A percentile compares a stretch with the other conserved stretches of the same genome.
Evolutionary conservation across 257 asterid genomes (phyloP).

Genomic region (Linaria vulgaris): DNA sequence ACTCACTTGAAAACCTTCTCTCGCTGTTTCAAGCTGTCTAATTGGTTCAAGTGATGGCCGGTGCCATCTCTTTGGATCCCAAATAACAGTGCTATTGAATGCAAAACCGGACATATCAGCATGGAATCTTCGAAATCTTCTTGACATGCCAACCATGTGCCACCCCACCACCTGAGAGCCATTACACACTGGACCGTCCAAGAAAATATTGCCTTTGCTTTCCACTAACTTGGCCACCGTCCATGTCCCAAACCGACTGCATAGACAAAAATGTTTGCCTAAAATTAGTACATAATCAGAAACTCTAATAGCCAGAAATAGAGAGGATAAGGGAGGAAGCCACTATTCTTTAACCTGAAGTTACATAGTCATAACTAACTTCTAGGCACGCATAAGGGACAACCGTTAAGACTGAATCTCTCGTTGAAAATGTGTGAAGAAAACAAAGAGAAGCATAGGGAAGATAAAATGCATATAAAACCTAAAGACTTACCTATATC

Average conservation of each 20-base stretch:
- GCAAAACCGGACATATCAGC: slow-evolving; percentile 71
- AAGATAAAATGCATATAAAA: not conserved
- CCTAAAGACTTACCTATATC: not conserved
- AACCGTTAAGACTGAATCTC: slow-evolving; percentile 8
- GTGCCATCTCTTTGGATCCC: slow-evolving; percentile 81
- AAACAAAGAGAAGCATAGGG: not conserved
- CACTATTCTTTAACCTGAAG: not conserved
- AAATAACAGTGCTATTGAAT: slow-evolving; percentile 68
- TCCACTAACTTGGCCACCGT: slow-evolving; percentile 52
- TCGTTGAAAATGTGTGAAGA: slow-evolving; percentile 6
- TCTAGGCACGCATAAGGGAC: not conserved
- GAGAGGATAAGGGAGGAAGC: not conserved
- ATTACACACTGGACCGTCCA: slow-evolving; percentile 78
- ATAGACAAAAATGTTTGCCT: slow-evolving; percentile 24
- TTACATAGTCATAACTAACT: slow-evolving; percentile 1
- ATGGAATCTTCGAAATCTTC: slow-evolving; percentile 49
- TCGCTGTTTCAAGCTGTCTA: slow-evolving; percentile 48
- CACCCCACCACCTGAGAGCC: slow-evolving; percentile 70
- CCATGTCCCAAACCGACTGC: slow-evolving; percentile 81
- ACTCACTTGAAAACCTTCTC: slow-evolving; percentile 58
- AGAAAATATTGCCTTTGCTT: slow-evolving; percentile 30
- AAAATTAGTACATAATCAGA: slow-evolving; percentile 8
- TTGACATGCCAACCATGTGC: slow-evolving; percentile 45
- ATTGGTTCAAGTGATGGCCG: slow-evolving; percentile 57
- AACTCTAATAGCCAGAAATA: not conserved